These are phyloP conservation scores for Sedum album DNA, from an alignment of 164 flowering plant species.

Conservation along the genomic window DNA sequence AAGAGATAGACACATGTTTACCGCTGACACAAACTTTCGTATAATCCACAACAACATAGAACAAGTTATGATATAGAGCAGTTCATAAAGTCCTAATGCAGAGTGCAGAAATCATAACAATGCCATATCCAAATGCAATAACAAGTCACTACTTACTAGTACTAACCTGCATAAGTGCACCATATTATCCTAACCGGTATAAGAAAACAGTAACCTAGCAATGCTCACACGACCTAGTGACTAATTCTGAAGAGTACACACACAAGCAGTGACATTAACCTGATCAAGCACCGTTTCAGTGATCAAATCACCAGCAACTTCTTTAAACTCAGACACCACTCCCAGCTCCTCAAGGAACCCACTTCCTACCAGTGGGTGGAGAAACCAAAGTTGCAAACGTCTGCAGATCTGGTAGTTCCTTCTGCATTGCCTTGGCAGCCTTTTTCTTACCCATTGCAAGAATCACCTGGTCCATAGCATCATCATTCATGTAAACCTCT, in stretches of 20 bases:
- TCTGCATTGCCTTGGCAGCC: conserved; percentile 74
- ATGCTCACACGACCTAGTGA: not conserved
- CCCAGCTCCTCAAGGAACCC: conserved; percentile 78
- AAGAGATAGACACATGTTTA: not conserved
- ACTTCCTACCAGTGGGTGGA: conserved; percentile 51
- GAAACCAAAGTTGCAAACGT: conserved; percentile 46
- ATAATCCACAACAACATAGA: not conserved
- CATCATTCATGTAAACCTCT: conserved; percentile 96
- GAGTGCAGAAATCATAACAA: not conserved
- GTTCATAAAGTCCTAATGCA: not conserved
- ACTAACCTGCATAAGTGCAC: not conserved
- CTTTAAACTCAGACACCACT: conserved; percentile 74
- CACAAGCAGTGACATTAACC: not conserved
- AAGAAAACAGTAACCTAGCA: too few species aligned
- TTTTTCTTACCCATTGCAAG: conserved; percentile 91
- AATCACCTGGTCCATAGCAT: conserved; percentile 86
- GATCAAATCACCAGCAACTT: conserved; percentile 86
- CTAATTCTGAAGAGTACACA: not conserved
- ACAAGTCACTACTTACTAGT: not conserved
- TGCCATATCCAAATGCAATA: not conserved
- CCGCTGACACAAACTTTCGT: not conserved
- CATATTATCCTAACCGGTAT: not conserved
- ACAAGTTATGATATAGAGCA: not conserved
- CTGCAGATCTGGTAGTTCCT: conserved; percentile 78
- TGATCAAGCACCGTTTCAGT: conserved; percentile 74